Base-by-base conservation (phyloP, 1,284 basidiomycete genomes). In the Cutaneotrichosporon cutaneum region DNA sequence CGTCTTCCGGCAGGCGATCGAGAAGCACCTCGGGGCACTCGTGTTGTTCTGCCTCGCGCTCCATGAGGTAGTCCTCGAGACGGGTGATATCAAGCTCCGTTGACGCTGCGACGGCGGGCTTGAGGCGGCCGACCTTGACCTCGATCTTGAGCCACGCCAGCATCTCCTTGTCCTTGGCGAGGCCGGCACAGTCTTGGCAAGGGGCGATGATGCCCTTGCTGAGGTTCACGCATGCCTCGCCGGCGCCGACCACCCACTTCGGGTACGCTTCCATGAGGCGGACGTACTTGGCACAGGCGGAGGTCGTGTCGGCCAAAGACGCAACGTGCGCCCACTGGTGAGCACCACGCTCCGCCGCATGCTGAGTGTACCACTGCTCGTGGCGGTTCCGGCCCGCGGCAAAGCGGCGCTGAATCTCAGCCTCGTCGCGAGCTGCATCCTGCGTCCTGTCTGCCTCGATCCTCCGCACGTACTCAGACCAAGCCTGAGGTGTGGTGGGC, bases 101-200 rank as follows among this genome's bases (percentile, higher is more conserved):
- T 47, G 44, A 24, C 44, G 44, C 44, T 8, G 10, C 24, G 22
- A 22, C 21, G 11, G 3, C 44, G 21, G 44, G 44, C 21, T 26
- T 22, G 9, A 48, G 68, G 62, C 47, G 66, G 35, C 35, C 63
- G 35, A 61, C 61, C 16, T 60, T 56, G 24, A 50, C 60, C 32
- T 33, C 26, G 30, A 26, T 30, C 7, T 21, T 16, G 11, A 48
- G 24, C 22, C 14, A 24, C 3, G 22, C 47, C 3, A 26, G 47
- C 14, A 48, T 16, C 24, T 26, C 21, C 26, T 48, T 48, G 26
- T 48, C 47, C 21, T 16, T 27, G 3, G 21, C 26, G 6, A 48
- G 10, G 47, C 22, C 47, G 3, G 47, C 21, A 14, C 47, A 48
- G 47, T 21, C 27, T 5, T 48, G 8, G 47, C 47, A 48, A 21